A percentile compares a stretch with the other conserved stretches of the same genome.
Evolutionary conservation across 306 rosid genomes (phyloP).

Genomic region (Dicorynia guianensis): DNA sequence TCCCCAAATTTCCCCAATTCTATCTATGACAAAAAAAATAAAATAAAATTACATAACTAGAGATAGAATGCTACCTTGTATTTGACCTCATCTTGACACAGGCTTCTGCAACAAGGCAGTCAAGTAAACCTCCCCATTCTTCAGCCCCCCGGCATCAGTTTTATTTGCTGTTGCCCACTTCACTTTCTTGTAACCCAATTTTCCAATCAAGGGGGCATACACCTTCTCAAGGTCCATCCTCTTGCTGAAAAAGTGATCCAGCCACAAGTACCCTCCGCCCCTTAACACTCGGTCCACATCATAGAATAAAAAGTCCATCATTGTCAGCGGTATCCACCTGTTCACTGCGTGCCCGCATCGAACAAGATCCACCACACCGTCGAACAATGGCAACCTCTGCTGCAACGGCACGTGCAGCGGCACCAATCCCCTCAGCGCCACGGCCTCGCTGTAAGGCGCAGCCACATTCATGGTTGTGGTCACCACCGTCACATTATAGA

Average conservation of each 20-base stretch:
- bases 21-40: background rate
- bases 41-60: background rate
- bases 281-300: conserved; percentile 89
- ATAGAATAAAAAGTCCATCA: conserved; percentile 80
- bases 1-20: too few relatives aligned
- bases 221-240: conserved; percentile 77
- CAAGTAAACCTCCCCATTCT: conserved; percentile 83
- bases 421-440: conserved; percentile 69
- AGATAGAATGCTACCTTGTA: conserved; percentile 35
- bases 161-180: conserved; percentile 89
- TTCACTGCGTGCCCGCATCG: conserved; percentile 86
- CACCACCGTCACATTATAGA: conserved; percentile 64
- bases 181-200: conserved; percentile 87
- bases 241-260: conserved; percentile 89
- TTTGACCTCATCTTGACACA: conserved; percentile 58
- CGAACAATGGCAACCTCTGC: conserved; percentile 72
- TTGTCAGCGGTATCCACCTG: conserved; percentile 84
- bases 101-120: conserved; percentile 94
- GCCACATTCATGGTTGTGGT: conserved; percentile 71
- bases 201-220: conserved; percentile 78
- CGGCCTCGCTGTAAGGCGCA: conserved; percentile 65
- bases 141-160: conserved; percentile 65
- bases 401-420: conserved; percentile 75
- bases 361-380: conserved; percentile 68
- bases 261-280: conserved; percentile 90